Percentiles rank a stretch among this genome's conserved stretches.
Conservation (phyloP, 768 basidiomycete genomes). For the Chlorophyllum brunneum region DNA sequence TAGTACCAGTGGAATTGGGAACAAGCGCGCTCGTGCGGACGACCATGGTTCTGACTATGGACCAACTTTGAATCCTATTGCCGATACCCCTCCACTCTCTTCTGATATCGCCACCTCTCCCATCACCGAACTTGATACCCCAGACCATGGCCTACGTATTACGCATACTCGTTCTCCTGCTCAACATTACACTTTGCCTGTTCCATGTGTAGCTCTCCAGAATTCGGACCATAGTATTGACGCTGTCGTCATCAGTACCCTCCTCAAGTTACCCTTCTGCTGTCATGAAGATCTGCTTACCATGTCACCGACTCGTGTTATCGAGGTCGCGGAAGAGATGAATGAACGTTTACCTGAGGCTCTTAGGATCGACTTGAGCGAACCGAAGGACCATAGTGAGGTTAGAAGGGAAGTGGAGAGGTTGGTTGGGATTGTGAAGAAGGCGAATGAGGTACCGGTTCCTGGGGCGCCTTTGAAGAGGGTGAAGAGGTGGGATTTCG, state of each 20-base stretch:
- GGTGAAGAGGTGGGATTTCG: slow-evolving; percentile 19
- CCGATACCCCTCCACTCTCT: slow-evolving; percentile 4
- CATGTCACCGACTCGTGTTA: slow-evolving; percentile 54
- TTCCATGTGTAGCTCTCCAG: slow-evolving; percentile 50
- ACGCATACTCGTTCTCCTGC: neutral
- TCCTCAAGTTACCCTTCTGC: slow-evolving; percentile 59
- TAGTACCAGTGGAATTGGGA: slow-evolving; percentile 19
- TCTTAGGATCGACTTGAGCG: slow-evolving; percentile 42
- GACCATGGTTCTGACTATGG: slow-evolving; percentile 10
- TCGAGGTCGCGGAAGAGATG: slow-evolving; percentile 47
- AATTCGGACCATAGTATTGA: slow-evolving; percentile 50
- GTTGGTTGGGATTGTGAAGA: slow-evolving; percentile 50
- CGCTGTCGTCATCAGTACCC: slow-evolving; percentile 59
- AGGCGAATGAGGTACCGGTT: slow-evolving; percentile 16
- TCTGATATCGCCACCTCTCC: neutral
- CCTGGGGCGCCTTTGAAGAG: slow-evolving; percentile 35
- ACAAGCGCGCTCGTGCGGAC: slow-evolving; percentile 21
- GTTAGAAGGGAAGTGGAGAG: slow-evolving; percentile 57
- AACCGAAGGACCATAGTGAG: slow-evolving; percentile 26
- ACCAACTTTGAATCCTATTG: neutral
- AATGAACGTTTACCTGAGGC: slow-evolving; percentile 54
- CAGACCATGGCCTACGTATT: neutral
- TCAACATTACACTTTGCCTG: neutral
- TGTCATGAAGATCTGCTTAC: slow-evolving; percentile 70
- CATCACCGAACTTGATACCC: neutral